Evolutionary conservation across 257 asterid genomes (phyloP).

Genomic region (Penstemon barbatus): DNA sequence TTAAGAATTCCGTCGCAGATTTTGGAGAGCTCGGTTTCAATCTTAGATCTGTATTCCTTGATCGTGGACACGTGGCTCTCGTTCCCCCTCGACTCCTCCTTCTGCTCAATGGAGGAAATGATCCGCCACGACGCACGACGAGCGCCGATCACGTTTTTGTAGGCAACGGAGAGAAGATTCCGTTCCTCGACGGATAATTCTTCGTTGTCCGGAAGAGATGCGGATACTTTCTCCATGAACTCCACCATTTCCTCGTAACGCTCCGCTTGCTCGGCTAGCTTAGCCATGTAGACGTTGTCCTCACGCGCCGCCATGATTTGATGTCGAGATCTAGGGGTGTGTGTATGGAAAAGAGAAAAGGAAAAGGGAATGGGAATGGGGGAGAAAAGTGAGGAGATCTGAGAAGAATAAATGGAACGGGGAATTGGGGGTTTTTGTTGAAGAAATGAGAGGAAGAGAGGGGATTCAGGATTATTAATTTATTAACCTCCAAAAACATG

Average conservation of each 20-base stretch:
- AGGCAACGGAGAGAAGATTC: constrained; percentile 43
- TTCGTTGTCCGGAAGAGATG: constrained; percentile 36
- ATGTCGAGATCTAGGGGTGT: constrained; percentile 20
- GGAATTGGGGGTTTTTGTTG: background rate
- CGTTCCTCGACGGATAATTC: constrained; percentile 44
- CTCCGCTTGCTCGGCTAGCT: constrained; percentile 48
- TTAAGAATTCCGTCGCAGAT: constrained; percentile 41
- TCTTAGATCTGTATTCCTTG: constrained; percentile 42
- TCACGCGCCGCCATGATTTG: constrained; percentile 37
- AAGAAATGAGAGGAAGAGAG: constrained; percentile 21
- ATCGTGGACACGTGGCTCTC: constrained; percentile 39
- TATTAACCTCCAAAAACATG: background rate
- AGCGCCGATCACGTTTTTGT: constrained; percentile 45
- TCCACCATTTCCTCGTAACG: constrained; percentile 48
- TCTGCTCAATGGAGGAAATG: constrained; percentile 44
- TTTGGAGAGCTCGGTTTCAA: constrained; percentile 41
- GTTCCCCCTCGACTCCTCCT: constrained; percentile 44
- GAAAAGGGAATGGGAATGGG: background rate
- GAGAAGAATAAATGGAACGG: constrained; percentile 9
- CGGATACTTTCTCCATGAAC: constrained; percentile 43
- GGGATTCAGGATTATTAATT: background rate
- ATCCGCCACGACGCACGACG: constrained; percentile 45
- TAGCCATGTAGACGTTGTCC: constrained; percentile 46
- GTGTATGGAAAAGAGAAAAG: background rate
- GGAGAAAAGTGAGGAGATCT: background rate